Evolutionary conservation across 2,329 filamentous ascomycete species (phyloP).

Genomic region (Moelleriella libera): DNA sequence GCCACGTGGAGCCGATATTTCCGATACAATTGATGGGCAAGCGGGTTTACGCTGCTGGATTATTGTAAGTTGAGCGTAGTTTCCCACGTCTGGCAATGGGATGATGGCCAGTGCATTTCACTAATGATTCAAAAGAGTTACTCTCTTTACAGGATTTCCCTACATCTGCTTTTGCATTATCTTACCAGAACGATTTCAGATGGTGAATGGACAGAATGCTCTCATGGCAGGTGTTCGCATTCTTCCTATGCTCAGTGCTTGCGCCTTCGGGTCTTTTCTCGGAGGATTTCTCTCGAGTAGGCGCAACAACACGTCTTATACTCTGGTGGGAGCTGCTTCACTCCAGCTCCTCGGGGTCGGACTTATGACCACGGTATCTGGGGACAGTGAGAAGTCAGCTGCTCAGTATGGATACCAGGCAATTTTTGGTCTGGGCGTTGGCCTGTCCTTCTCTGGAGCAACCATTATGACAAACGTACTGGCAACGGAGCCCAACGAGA

Average conservation of each 20-base stretch:
- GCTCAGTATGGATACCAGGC: constrained; percentile 40
- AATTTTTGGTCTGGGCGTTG: constrained; percentile 44
- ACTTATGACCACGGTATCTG: constrained; percentile 30
- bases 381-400: constrained; percentile 16
- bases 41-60: constrained; percentile 34
- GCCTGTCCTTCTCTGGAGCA: constrained; percentile 39
- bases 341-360: constrained; percentile 39
- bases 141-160: constrained; percentile 40
- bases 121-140: constrained; percentile 24
- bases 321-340: constrained; percentile 31
- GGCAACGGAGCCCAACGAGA: constrained; percentile 28
- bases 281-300: constrained; percentile 38
- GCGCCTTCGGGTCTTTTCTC: constrained; percentile 40
- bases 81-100: no score
- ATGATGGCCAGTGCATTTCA: neutral
- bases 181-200: constrained; percentile 46
- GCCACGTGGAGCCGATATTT: constrained; percentile 38
- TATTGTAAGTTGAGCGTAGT: constrained; percentile 26
- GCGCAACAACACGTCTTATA: constrained; percentile 37
- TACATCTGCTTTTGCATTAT: constrained; percentile 45
- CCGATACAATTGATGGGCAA: constrained; percentile 31
- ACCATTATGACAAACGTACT: constrained; percentile 44
- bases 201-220: constrained; percentile 37
- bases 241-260: constrained; percentile 42
- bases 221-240: constrained; percentile 42